Conservation (phyloP, 1,139 yeast species). For the Hyphopichia burtonii region DNA sequence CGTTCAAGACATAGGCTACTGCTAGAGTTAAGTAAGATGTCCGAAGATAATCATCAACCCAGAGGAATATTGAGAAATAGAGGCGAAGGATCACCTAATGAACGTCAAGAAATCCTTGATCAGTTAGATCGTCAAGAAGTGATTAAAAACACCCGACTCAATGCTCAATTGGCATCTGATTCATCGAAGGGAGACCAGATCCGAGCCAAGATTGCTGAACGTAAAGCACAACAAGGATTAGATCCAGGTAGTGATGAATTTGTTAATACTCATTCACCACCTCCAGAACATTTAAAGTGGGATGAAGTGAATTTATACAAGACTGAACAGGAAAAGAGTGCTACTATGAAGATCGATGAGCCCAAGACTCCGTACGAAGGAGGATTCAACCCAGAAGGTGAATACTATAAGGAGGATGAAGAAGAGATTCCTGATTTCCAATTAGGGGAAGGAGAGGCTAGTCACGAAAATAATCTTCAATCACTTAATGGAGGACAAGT, state of each 20-base stretch:
- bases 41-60: conserved; percentile 19
- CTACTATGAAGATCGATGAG: conserved; percentile 87
- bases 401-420: conserved; percentile 76
- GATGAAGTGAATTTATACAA: conserved; percentile 68
- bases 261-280: conserved; percentile 1
- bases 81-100: conserved; percentile 11
- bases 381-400: conserved; percentile 81
- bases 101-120: conserved; percentile 6
- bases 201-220: conserved; percentile 37
- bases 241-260: conserved; percentile 7
- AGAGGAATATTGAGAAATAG: conserved; percentile 46
- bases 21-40: no score
- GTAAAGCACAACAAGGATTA: conserved; percentile 13
- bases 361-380: conserved; percentile 98
- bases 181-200: conserved; percentile 37
- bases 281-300: conserved; percentile 55
- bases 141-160: conserved; percentile 41
- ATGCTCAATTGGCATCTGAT: conserved; percentile 35
- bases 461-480: conserved; percentile 21
- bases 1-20: no score
- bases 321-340: conserved; percentile 66
- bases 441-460: conserved; percentile 47
- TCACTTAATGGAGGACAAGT: conserved; percentile 44
- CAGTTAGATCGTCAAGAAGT: conserved; percentile 46
- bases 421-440: conserved; percentile 50